These are phyloP conservation scores for Thymus mandschuricus DNA, from an alignment of 257 asterid genomes.

Conservation along the genomic window DNA sequence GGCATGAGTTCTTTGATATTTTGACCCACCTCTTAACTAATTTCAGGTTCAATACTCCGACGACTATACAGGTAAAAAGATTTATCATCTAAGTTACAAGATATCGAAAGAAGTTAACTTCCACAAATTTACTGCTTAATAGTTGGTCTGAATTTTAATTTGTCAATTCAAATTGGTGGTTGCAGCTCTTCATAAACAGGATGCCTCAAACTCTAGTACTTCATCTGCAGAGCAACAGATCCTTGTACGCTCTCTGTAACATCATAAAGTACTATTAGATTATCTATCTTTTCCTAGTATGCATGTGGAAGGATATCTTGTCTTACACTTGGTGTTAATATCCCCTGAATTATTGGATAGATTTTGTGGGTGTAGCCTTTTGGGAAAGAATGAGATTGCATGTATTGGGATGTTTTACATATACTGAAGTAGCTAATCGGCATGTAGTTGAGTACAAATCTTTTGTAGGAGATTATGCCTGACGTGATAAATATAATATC, in stretches of 20 bases:
- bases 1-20: constrained; percentile 35
- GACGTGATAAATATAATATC: constrained; percentile 19
- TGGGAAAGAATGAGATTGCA: constrained; percentile 15
- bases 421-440: constrained; percentile 15
- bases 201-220: constrained; percentile 59
- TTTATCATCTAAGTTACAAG: constrained; percentile 8
- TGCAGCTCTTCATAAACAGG: constrained; percentile 71
- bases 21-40: constrained; percentile 35
- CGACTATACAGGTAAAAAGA: constrained; percentile 58
- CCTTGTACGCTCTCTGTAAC: constrained; percentile 58
- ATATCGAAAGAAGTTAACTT: constrained; percentile 19
- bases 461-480: constrained; percentile 18
- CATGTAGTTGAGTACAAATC: constrained; percentile 10
- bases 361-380: constrained; percentile 14
- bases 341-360: constrained; percentile 15
- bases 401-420: constrained; percentile 12
- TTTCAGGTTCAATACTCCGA: constrained; percentile 63
- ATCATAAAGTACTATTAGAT: constrained; percentile 19
- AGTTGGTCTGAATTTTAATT: constrained; percentile 24
- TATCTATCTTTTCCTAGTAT: constrained; percentile 24
- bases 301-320: constrained; percentile 21
- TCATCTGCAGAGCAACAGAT: constrained; percentile 95
- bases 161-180: constrained; percentile 36
- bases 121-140: constrained; percentile 23
- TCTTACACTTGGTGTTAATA: constrained; percentile 10